phyloP scores from a whole-genome alignment of 768 basidiomycete genomes.

The Leccinum truebloodii region DNA sequence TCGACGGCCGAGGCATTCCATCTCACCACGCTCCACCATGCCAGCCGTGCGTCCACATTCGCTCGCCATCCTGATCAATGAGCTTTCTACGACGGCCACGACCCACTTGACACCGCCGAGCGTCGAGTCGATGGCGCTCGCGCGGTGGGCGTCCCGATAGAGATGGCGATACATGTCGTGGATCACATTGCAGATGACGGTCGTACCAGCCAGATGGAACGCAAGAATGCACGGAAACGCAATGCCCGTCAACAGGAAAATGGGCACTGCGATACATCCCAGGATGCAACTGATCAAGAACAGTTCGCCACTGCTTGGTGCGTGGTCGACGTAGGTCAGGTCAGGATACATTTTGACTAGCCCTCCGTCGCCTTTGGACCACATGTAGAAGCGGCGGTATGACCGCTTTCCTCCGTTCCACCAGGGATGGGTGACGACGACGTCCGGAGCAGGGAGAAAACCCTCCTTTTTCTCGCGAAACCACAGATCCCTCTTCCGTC shows the following conservation, averaged over 20 bases:
- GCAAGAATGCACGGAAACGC: slow-evolving; percentile 17
- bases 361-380: slow-evolving; percentile 57
- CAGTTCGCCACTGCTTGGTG: slow-evolving; percentile 52
- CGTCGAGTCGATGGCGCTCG: slow-evolving; percentile 34
- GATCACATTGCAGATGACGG: slow-evolving; percentile 42
- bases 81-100: slow-evolving; percentile 48
- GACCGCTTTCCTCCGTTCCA: slow-evolving; percentile 49
- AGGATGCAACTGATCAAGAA: slow-evolving; percentile 32
- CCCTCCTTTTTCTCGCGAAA: slow-evolving; percentile 38
- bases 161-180: slow-evolving; percentile 55
- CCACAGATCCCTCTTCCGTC: slow-evolving; percentile 44
- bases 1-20: slow-evolving; percentile 36
- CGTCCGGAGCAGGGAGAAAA: slow-evolving; percentile 49
- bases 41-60: slow-evolving; percentile 51
- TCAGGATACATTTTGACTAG: slow-evolving; percentile 51
- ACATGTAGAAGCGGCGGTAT: slow-evolving; percentile 58
- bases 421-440: slow-evolving; percentile 57
- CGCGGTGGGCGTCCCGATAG: slow-evolving; percentile 40
- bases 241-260: slow-evolving; percentile 16
- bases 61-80: slow-evolving; percentile 50
- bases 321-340: slow-evolving; percentile 43
- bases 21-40: slow-evolving; percentile 45
- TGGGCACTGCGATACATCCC: slow-evolving; percentile 12
- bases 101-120: slow-evolving; percentile 40
- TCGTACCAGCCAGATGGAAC: slow-evolving; percentile 26